Conservation (phyloP, 352 stramenopile species). For the Globisporangium solare region DNA sequence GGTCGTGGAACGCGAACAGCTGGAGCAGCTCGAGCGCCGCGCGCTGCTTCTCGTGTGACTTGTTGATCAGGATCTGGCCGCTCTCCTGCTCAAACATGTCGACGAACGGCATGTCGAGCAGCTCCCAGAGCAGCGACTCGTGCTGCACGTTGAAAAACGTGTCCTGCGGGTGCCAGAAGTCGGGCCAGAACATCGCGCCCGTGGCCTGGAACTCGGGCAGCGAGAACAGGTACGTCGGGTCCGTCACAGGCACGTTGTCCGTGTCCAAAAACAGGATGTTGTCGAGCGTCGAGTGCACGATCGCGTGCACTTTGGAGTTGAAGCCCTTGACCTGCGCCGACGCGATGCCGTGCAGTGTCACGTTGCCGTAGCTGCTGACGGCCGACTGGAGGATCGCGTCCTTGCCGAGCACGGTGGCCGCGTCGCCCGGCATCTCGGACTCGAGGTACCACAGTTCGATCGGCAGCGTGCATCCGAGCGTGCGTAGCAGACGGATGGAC, state of each 20-base stretch:
- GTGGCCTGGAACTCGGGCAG: constrained; percentile 31
- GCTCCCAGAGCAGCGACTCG: constrained; percentile 57
- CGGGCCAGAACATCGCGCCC: constrained; percentile 70
- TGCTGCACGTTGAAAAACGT: constrained; percentile 71
- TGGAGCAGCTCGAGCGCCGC: constrained; percentile 47
- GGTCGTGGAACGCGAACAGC: constrained; percentile 58
- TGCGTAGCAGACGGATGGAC: constrained; percentile 25
- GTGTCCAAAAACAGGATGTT: constrained; percentile 70
- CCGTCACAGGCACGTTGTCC: constrained; percentile 56
- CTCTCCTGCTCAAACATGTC: constrained; percentile 84
- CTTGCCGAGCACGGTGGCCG: constrained; percentile 12
- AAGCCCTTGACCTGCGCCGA: constrained; percentile 31
- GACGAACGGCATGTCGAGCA: constrained; percentile 56
- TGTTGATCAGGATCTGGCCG: constrained; percentile 67
- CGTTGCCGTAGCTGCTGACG: too few species aligned
- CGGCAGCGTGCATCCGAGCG: constrained; percentile 30
- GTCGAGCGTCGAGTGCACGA: constrained; percentile 60
- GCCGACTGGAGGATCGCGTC: constrained; percentile 21
- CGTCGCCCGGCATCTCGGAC: constrained; percentile 24
- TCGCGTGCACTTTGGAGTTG: constrained; percentile 62
- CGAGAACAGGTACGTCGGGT: constrained; percentile 66
- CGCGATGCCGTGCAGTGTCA: too few species aligned
- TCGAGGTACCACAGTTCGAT: constrained; percentile 51
- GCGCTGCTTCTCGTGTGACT: constrained; percentile 15
- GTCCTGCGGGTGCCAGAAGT: constrained; percentile 68